Conservation (phyloP, 208 protist genomes). For the Acanthamoeba healyi region DNA sequence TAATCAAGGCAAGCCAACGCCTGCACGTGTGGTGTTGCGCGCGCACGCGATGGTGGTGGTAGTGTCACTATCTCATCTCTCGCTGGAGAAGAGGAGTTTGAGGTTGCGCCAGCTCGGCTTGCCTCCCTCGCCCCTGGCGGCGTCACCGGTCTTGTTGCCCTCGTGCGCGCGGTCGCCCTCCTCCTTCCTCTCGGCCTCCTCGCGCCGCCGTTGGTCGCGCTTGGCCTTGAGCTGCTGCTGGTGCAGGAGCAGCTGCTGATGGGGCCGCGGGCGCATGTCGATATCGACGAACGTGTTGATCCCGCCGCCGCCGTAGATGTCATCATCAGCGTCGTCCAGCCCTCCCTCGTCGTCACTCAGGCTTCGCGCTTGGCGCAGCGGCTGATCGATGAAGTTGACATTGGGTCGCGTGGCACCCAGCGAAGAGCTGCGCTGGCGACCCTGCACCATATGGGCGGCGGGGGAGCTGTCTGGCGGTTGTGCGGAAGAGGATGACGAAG, state of each 20-base stretch:
- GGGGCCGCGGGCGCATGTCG: not conserved
- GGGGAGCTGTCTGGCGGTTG: not conserved
- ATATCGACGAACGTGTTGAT: not conserved
- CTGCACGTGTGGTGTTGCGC: too few relatives aligned
- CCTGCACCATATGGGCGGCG: not conserved
- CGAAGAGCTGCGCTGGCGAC: conserved; percentile 21
- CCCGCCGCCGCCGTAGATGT: conserved; percentile 20
- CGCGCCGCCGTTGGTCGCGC: not conserved
- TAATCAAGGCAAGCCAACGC: not conserved
- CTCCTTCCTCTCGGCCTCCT: conserved; percentile 1
- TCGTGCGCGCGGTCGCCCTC: not conserved
- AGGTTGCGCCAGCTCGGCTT: conserved; percentile 42
- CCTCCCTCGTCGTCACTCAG: not conserved
- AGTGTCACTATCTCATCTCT: not conserved
- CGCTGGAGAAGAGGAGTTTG: conserved; percentile 19
- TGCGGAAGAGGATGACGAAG: not conserved
- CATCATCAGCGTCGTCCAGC: not conserved
- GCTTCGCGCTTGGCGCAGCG: not conserved
- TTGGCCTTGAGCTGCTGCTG: conserved; percentile 7
- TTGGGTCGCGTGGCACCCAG: not conserved
- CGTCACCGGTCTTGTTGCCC: not conserved
- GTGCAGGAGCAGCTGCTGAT: not conserved
- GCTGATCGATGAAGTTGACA: not conserved
- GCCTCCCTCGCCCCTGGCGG: not conserved
- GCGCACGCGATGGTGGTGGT: too few relatives aligned